Evolutionary conservation across 805 yeast species (phyloP), one percentile per base, ranked within the genome.

Genomic region (Scheffersomyces spartinae): DNA sequence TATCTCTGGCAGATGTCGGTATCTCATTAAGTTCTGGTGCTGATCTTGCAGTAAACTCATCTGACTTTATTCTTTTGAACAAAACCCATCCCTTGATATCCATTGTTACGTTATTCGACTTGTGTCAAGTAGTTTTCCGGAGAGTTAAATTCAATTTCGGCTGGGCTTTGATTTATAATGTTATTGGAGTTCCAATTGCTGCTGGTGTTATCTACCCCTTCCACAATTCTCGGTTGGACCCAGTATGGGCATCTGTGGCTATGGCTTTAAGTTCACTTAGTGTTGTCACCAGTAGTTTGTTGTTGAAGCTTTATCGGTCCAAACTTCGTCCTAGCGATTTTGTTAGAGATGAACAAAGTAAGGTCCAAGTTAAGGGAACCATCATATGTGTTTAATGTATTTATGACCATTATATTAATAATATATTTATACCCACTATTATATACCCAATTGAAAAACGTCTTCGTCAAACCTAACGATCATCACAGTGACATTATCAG

Each of bases 401-500:
- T n/a, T n/a, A n/a, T n/a, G n/a, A n/a, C n/a, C n/a, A n/a, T n/a
- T n/a, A n/a, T n/a, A n/a, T n/a, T n/a, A n/a, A n/a, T n/a, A n/a
- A n/a, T n/a, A n/a, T n/a, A n/a, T n/a, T n/a, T n/a, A n/a, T n/a
- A n/a, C n/a, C n/a, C n/a, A n/a, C n/a, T n/a, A n/a, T n/a, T n/a
- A n/a, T n/a, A n/a, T n/a, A n/a, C n/a, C n/a, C n/a, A n/a, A n/a
- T n/a, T n/a, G n/a, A 42, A 67, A 66, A 4, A 69, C 64, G 6
- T 49, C 35, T 7, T 52, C 42, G 35, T 71, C 73, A 27, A 75
- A 58, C 29, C 61, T 52, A 4, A 86, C 77, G 11, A 91, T 86
- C 95, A 88, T 83, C 10, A 80, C 93, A 0, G 98, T 88, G 20
- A 88, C 71, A 47, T 88, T 88, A 50, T 88, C 98, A 3, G 94